phyloP scores from a whole-genome alignment of 768 basidiomycete genomes.

The Tubosaeta sp. region DNA sequence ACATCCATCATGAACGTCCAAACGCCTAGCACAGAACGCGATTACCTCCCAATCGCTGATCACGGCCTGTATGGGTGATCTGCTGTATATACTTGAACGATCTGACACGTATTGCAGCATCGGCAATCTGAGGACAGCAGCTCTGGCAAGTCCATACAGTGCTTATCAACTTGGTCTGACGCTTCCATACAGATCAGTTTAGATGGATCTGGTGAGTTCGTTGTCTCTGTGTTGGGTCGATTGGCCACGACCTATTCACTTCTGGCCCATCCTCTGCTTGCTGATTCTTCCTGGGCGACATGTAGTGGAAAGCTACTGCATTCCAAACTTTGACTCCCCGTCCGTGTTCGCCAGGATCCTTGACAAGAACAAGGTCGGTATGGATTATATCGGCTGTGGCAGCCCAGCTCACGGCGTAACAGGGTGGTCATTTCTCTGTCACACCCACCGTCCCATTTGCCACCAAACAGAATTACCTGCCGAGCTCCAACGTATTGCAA shows the following conservation, averaged over 20 bases:
- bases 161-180: constrained; percentile 3
- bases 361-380: constrained; percentile 67
- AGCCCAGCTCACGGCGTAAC: constrained; percentile 2
- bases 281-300: neutral
- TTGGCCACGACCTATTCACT: too few species aligned
- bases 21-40: constrained; percentile 50
- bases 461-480: constrained; percentile 80
- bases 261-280: too few species aligned
- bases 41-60: constrained; percentile 72
- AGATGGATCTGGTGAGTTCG: constrained; percentile 67
- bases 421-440: constrained; percentile 91
- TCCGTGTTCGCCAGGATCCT: constrained; percentile 87
- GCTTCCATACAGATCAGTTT: constrained; percentile 50
- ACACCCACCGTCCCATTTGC: constrained; percentile 65
- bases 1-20: constrained; percentile 43
- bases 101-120: constrained; percentile 45
- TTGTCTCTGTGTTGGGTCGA: neutral
- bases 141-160: constrained; percentile 42
- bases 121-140: constrained; percentile 80
- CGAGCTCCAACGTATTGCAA: constrained; percentile 80
- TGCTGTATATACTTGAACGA: neutral
- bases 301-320: constrained; percentile 86
- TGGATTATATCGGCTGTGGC: neutral
- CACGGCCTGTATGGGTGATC: constrained; percentile 63
- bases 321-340: constrained; percentile 92